Conservation (phyloP, 129 eudicot genomes). For the Pittosporum tobira region DNA sequence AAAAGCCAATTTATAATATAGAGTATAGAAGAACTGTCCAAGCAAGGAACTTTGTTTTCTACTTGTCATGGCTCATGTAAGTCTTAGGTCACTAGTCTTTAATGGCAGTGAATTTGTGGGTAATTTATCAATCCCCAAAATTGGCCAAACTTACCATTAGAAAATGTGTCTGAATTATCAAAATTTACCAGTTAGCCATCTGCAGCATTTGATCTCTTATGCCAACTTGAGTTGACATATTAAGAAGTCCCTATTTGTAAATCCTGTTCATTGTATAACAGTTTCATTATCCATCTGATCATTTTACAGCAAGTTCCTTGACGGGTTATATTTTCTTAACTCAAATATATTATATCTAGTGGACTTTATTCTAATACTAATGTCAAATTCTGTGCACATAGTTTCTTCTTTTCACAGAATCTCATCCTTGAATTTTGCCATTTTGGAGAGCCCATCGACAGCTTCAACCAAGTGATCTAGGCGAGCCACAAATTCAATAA, state of each 20-base stretch:
- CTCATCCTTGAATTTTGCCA: constrained; percentile 52
- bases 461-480: constrained; percentile 85
- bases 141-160: no score
- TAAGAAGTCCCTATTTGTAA: no score
- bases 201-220: not conserved
- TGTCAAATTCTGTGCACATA: not conserved
- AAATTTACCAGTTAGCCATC: not conserved
- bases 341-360: not conserved
- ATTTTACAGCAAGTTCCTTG: not conserved
- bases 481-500: constrained; percentile 70
- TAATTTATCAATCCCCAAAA: no score
- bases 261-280: no score
- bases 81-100: no score
- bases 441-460: constrained; percentile 46
- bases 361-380: constrained; percentile 10
- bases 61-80: no score
- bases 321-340: not conserved
- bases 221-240: not conserved
- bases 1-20: no score
- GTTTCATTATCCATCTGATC: no score
- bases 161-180: not conserved
- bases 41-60: no score
- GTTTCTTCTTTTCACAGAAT: constrained; percentile 12
- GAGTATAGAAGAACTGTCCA: no score
- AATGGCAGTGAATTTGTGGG: not conserved